A percentile compares a stretch with the other conserved stretches of the same genome.
Evolutionary conservation across 208 protist genomes (phyloP).

Genomic region (Leishmania lainsoni): DNA sequence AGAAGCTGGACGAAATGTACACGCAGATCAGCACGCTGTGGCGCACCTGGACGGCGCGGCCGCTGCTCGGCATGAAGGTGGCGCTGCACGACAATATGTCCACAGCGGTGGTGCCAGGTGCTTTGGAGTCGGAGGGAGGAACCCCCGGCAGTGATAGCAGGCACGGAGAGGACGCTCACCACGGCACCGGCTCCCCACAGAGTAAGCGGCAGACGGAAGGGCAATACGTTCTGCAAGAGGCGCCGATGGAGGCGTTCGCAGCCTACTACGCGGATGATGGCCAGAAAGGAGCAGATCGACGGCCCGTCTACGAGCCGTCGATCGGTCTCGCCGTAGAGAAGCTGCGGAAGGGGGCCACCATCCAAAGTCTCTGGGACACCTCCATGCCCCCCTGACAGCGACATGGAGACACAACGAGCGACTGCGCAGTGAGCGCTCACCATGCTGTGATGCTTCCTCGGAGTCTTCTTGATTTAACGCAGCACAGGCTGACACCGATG

Average conservation of each 20-base stretch:
- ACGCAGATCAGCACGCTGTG: slow-evolving; percentile 84
- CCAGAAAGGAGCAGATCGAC: slow-evolving; percentile 72
- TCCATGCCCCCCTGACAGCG: slow-evolving; percentile 9
- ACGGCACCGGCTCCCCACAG: not conserved
- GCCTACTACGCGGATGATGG: slow-evolving; percentile 93
- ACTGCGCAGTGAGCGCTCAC: not conserved
- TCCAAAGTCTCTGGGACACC: slow-evolving; percentile 86
- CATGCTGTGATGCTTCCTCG: not conserved
- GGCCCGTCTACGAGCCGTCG: slow-evolving; percentile 73
- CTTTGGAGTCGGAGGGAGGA: not conserved
- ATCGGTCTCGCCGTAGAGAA: slow-evolving; percentile 94
- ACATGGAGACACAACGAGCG: not conserved
- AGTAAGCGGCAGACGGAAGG: slow-evolving; percentile 44
- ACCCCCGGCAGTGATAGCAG: not conserved
- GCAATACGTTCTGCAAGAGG: slow-evolving; percentile 79
- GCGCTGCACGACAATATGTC: slow-evolving; percentile 27
- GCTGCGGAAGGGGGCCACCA: slow-evolving; percentile 71
- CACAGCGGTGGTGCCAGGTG: slow-evolving; percentile 3
- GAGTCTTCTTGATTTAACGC: not conserved
- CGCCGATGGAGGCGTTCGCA: slow-evolving; percentile 84
- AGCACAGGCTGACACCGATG: not conserved
- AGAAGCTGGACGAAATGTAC: slow-evolving; percentile 73
- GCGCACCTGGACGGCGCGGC: slow-evolving; percentile 73
- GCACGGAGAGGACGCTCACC: not conserved
- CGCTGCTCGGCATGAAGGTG: slow-evolving; percentile 82